Evolutionary conservation across 768 basidiomycete genomes (phyloP).

Genomic region (Russula virescens): DNA sequence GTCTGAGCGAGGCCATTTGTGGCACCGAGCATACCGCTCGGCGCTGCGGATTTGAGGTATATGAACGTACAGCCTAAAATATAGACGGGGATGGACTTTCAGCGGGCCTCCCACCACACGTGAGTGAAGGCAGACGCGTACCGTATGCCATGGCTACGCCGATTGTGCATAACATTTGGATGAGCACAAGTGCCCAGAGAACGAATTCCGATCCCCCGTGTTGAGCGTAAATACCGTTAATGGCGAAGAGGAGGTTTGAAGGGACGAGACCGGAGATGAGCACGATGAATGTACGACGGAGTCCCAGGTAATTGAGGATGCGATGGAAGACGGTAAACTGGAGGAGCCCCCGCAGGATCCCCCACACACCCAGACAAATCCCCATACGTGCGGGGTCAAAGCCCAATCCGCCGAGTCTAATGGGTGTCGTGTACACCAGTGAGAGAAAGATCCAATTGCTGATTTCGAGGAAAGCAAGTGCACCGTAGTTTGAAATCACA

Average conservation of each 20-base stretch:
- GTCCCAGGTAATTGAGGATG: neutral
- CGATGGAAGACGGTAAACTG: neutral
- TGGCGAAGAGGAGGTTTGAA: no score
- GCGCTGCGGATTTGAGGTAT: constrained; percentile 29
- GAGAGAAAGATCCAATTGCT: neutral
- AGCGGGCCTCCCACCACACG: no score
- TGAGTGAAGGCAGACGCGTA: no score
- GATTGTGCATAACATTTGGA: no score
- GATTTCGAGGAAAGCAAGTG: neutral
- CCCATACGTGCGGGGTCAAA: neutral
- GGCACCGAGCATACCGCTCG: constrained; percentile 38
- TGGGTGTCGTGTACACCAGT: neutral
- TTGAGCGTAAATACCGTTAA: no score
- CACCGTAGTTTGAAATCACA: neutral
- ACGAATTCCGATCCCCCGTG: no score
- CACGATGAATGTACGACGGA: neutral
- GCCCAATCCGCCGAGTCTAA: neutral
- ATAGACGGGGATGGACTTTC: no score
- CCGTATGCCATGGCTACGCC: no score
- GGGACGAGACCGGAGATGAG: no score
- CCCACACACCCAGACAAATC: neutral
- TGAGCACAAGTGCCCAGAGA: no score
- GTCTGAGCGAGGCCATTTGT: constrained; percentile 52
- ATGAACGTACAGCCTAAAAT: constrained; percentile 32
- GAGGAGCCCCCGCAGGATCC: neutral